Evolutionary conservation across 2,329 filamentous ascomycete genomes (phyloP), one percentile per base, ranked within the genome.

Genomic region (Colletotrichum graminicola): DNA sequence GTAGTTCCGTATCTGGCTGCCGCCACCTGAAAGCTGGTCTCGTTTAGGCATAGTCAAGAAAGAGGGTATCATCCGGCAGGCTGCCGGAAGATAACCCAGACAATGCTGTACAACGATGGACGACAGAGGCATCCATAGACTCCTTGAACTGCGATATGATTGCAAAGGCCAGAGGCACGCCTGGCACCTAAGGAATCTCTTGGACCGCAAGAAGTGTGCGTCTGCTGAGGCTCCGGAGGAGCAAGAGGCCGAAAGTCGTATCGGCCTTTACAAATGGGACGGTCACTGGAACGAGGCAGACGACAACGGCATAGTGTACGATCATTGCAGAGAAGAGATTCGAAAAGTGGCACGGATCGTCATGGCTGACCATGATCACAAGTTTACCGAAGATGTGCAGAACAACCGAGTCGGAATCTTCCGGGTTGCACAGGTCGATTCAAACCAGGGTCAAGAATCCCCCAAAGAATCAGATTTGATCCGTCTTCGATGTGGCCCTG

Each of bases 301-400:
- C 1, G 57, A 65, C 12, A 47, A 69, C 0, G 73, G 69, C 11
- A 12, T 43, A 21, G 41, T 21, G 0, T 80, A 77, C 18, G 74
- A 78, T 6, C 76, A 68, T 2, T 68, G 66, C 14, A 10, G 26
- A 0, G 32, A 36, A 0, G 66, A 64, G 8, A 65, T 72, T 0
- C 41, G 39, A 0, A 77, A 76, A 62, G 26, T 75, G 2, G 66
- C 77, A 2, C 61, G 77, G 1, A 67, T 84, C 2, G 71, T 84
- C 7, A 84, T 84, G 75, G 14, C 23, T 78, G 8, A 83, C 80
- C 0, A 78, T 84, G 32, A 78, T 84, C 14, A 82, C 82, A 0
- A 81, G 76, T 62, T 84, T 84, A 51, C 81, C 82, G 0, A 80
- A 82, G n/a, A 76, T 82, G 3, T 86, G 83, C 66, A 83, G 84